A percentile compares a stretch with the other conserved stretches of the same genome.
Evolutionary conservation across 352 stramenopile genomes (phyloP).

Genomic region (Phytophthora multivora): DNA sequence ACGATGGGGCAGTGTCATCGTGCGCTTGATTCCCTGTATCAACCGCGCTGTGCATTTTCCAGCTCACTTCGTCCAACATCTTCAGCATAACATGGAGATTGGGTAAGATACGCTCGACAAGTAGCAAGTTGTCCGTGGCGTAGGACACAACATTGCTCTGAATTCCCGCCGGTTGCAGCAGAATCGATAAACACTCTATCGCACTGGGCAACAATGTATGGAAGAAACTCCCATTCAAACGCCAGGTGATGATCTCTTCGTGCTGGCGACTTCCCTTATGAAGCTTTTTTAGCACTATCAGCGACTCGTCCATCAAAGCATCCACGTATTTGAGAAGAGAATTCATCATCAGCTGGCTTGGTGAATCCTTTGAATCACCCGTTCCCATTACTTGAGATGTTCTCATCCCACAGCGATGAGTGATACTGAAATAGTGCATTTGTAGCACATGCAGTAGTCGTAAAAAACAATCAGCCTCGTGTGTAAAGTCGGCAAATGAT

Average conservation of each 20-base stretch:
- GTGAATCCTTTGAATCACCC: not conserved
- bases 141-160: not conserved
- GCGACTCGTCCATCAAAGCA: conserved; percentile 34
- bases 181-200: conserved; percentile 49
- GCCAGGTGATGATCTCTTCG: conserved; percentile 54
- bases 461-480: conserved; percentile 35
- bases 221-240: conserved; percentile 59
- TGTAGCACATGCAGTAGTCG: conserved; percentile 44
- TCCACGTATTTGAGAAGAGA: conserved; percentile 50
- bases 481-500: conserved; percentile 15
- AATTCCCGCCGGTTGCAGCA: conserved; percentile 18
- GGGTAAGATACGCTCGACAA: conserved; percentile 47
- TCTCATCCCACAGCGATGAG: conserved; percentile 7
- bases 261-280: conserved; percentile 60
- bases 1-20: conserved; percentile 7
- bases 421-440: conserved; percentile 47
- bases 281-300: conserved; percentile 47
- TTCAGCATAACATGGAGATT: conserved; percentile 54
- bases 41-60: conserved; percentile 45
- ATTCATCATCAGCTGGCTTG: conserved; percentile 28
- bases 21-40: conserved; percentile 38
- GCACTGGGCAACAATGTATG: conserved; percentile 47
- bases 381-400: not conserved
- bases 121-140: conserved; percentile 12
- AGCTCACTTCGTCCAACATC: conserved; percentile 66